Conservation (phyloP, 805 yeast genomes). For the Yamadazyma philogaea region DNA sequence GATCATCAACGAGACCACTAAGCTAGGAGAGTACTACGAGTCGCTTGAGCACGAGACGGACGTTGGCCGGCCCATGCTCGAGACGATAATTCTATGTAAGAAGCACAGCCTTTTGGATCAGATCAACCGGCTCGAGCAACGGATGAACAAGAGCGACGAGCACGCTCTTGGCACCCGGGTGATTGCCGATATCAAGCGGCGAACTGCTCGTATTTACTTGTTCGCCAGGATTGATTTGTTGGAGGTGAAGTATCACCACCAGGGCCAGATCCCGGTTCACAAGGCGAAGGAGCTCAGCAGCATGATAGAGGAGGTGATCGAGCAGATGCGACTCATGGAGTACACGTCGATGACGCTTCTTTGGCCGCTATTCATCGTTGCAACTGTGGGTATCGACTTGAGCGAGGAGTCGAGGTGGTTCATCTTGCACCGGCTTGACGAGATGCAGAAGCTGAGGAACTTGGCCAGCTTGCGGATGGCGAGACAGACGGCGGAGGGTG, state of each 20-base stretch:
- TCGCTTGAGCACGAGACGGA: slow-evolving; percentile 23
- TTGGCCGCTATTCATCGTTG: slow-evolving; percentile 42
- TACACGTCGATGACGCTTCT: slow-evolving; percentile 30
- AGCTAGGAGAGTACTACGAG: slow-evolving; percentile 35
- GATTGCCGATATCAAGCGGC: slow-evolving; percentile 38
- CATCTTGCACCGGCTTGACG: slow-evolving; percentile 29
- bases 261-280: slow-evolving; percentile 2
- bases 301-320: slow-evolving; percentile 20
- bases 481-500: slow-evolving; percentile 27
- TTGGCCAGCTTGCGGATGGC: slow-evolving; percentile 39
- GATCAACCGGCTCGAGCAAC: slow-evolving; percentile 19
- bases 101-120: slow-evolving; percentile 21
- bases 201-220: slow-evolving; percentile 32
- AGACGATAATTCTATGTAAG: slow-evolving; percentile 20
- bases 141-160: neutral
- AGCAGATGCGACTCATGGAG: slow-evolving; percentile 20
- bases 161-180: slow-evolving; percentile 8
- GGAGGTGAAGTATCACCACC: slow-evolving; percentile 5
- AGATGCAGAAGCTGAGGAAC: slow-evolving; percentile 35
- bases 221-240: slow-evolving; percentile 32
- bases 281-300: slow-evolving; percentile 15
- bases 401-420: slow-evolving; percentile 37
- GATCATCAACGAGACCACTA: slow-evolving; percentile 33
- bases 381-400: slow-evolving; percentile 26
- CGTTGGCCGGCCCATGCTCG: slow-evolving; percentile 18